Evolutionary conservation across 2,329 filamentous ascomycete species (phyloP).

Genomic region (Coniochaeta sp.): DNA sequence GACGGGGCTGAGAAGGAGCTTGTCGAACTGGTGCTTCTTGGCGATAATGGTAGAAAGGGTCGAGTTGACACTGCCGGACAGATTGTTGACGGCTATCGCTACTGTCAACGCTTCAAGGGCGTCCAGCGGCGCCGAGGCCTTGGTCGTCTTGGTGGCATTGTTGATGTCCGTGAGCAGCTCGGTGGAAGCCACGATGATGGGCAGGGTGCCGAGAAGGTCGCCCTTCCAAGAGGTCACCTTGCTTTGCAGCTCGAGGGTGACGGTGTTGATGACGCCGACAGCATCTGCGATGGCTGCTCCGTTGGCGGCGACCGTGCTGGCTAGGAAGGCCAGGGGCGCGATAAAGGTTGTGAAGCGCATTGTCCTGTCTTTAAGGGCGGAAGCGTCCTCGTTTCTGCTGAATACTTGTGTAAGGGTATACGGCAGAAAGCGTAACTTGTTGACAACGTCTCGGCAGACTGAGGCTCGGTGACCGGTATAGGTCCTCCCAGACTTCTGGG

Average conservation of each 20-base stretch:
- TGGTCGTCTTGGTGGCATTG: constrained; percentile 26
- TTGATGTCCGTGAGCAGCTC: constrained; percentile 31
- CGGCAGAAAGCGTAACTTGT: background rate
- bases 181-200: constrained; percentile 30
- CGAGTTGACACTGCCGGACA: constrained; percentile 27
- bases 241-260: constrained; percentile 24
- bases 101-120: constrained; percentile 29
- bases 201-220: constrained; percentile 26
- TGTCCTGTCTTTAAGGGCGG: background rate
- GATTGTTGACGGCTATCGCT: constrained; percentile 24
- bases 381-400: background rate
- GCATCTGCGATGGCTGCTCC: constrained; percentile 25
- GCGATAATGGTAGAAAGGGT: constrained; percentile 29
- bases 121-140: constrained; percentile 27
- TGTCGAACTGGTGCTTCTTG: constrained; percentile 35
- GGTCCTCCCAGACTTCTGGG: background rate
- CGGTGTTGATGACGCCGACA: constrained; percentile 24
- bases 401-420: background rate
- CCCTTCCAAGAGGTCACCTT: constrained; percentile 29
- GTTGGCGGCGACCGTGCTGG: constrained; percentile 19
- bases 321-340: constrained; percentile 5
- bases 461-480: background rate
- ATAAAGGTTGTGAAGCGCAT: constrained; percentile 7
- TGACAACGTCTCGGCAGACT: background rate
- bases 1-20: constrained; percentile 29